Base-by-base conservation (phyloP, 441 rosid genomes). In the Eruca vesicaria region DNA sequence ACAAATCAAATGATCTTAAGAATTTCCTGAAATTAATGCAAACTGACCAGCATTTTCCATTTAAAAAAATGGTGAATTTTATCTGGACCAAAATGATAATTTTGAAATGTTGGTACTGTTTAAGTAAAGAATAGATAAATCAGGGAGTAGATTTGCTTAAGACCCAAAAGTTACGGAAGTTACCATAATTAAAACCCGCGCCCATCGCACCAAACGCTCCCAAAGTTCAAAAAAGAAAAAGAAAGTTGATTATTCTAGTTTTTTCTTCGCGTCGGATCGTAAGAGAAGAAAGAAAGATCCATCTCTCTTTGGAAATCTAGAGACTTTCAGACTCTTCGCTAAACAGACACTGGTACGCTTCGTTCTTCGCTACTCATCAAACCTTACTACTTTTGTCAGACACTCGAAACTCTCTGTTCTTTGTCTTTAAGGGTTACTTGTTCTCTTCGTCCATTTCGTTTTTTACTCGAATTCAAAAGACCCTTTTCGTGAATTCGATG, bases 141-240 rank as follows among this genome's bases (percentile, higher is more conserved):
- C 7, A 15, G 29, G 72, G 80, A 20, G 43, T 16, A 3, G 6
- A 5, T 62, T 55, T 32, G 66, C 6, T 76, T 56, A 2, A 57
- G 75, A 76, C 71, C 66, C 80, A 31, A 63, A 69, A 63, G 32
- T 63, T 41, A 63, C 66, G 75, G 80, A 57, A 23, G 6, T 41
- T 69, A 71, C 50, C 64, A 63, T 72, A 78, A 43, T 43, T n/a
- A 10, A 38, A 77, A 71, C 77, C 72, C 80, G 31, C 31, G 80
- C 80, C 72, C 63, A 29, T 77, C 77, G 36, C 73, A 71, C 68
- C 63, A 77, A 77, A 71, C 45, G 31, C 61, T 58, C 74, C 3
- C 63, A 77, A 77, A 72, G 72, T 77, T 71, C 72, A 77, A 71
- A 77, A 71, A 35, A 55, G 3, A 41, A 32, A 0, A 1, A 14